Percentiles rank a stretch among this genome's conserved stretches.
Conservation (phyloP, 176 grass and related monocot species). For the Guadua angustifolia region DNA sequence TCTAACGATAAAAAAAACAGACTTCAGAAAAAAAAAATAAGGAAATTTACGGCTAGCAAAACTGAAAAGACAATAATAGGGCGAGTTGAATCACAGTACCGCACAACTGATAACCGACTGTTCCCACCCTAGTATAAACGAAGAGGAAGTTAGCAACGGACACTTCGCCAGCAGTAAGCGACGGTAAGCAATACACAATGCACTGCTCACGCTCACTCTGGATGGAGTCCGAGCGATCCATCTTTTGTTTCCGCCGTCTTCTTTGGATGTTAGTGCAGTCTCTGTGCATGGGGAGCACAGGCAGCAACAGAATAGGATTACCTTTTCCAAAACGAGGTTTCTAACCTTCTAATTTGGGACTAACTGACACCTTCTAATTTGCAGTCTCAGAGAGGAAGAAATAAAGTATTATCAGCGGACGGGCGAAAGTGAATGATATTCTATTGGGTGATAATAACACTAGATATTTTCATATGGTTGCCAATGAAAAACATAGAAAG, state of each 20-base stretch:
- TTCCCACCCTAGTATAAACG: no score
- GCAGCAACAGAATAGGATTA: neutral
- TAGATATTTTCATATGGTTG: no score
- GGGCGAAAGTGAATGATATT: no score
- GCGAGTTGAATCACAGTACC: neutral
- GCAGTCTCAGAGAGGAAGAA: no score
- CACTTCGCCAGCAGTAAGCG: neutral
- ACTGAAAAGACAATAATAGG: neutral
- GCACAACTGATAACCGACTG: neutral
- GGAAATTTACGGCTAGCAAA: neutral
- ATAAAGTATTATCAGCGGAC: no score
- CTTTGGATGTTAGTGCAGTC: slow-evolving; percentile 1
- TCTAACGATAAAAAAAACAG: neutral
- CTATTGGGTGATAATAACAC: no score
- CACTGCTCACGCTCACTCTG: slow-evolving; percentile 28
- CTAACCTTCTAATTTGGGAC: slow-evolving; percentile 30
- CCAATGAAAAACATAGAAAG: no score
- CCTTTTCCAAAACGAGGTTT: neutral
- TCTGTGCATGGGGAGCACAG: neutral
- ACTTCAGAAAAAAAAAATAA: neutral
- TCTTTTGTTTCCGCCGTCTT: neutral
- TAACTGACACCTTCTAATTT: slow-evolving; percentile 31
- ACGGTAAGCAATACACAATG: neutral
- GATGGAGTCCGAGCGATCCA: neutral
- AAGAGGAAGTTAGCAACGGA: neutral